Conservation (phyloP, 495 filamentous ascomycete species). For the Tuber brumale region DNA sequence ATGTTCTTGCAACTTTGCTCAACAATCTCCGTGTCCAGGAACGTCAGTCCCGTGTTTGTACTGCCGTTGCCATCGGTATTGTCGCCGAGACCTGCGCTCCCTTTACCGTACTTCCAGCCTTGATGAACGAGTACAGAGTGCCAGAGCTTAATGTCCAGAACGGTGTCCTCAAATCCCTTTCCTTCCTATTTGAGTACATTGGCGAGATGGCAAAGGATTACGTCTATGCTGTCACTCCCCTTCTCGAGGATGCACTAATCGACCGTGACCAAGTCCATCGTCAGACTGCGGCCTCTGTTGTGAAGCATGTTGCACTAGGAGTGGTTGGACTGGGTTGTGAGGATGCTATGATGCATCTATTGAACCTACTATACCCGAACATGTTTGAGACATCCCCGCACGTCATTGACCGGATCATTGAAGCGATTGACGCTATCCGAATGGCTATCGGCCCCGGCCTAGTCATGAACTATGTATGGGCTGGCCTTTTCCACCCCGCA, state of each 20-base stretch:
- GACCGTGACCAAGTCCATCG: slow-evolving; percentile 98
- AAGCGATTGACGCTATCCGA: slow-evolving; percentile 92
- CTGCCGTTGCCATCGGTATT: slow-evolving; percentile 97
- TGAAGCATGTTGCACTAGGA: slow-evolving; percentile 94
- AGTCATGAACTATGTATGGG: slow-evolving; percentile 96
- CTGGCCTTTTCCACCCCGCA: slow-evolving; percentile 92
- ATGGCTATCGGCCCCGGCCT: slow-evolving; percentile 87
- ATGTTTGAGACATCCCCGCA: slow-evolving; percentile 97
- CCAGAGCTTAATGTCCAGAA: slow-evolving; percentile 99
- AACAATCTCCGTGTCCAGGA: slow-evolving; percentile 97
- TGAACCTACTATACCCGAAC: slow-evolving; percentile 94
- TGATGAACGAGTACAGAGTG: slow-evolving; percentile 99
- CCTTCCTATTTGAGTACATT: slow-evolving; percentile 98
- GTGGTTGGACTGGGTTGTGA: slow-evolving; percentile 97
- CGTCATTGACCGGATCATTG: slow-evolving; percentile 95
- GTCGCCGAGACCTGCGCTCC: slow-evolving; percentile 99
- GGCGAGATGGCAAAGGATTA: slow-evolving; percentile 99
- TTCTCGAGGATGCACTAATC: slow-evolving; percentile 94
- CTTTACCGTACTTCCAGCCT: slow-evolving; percentile 94
- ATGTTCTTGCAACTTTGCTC: slow-evolving; percentile 90
- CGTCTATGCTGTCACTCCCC: slow-evolving; percentile 94
- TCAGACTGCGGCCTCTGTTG: slow-evolving; percentile 90
- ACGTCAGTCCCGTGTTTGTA: slow-evolving; percentile 95
- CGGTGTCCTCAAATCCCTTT: slow-evolving; percentile 92
- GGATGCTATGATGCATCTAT: slow-evolving; percentile 95